Evolutionary conservation across 1,284 basidiomycete genomes (phyloP).

Genomic region (Neonothopanus nambi): DNA sequence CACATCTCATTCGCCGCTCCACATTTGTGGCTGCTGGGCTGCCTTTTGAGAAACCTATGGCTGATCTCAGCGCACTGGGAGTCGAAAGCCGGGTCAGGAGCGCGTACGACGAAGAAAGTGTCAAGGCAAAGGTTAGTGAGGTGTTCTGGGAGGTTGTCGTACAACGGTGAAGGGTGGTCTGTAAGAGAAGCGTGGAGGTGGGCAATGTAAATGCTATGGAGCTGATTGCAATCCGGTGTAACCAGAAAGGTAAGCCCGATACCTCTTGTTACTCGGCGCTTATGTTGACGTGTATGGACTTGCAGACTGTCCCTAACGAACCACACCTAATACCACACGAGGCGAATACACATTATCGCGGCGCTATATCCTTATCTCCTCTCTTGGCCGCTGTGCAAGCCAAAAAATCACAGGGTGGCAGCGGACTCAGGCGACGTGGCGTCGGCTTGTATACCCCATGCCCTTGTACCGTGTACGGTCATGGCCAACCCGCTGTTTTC

Average conservation of each 20-base stretch:
- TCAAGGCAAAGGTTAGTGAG: slow-evolving; percentile 12
- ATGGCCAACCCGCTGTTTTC: too few relatives aligned
- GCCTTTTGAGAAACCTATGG: slow-evolving; percentile 55
- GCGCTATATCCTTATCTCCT: too few relatives aligned
- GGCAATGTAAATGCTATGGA: neutral
- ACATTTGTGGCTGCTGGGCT: slow-evolving; percentile 75
- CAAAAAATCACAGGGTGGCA: too few relatives aligned
- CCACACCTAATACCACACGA: too few relatives aligned
- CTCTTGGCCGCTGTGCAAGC: too few relatives aligned
- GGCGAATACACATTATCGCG: too few relatives aligned
- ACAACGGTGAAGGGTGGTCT: slow-evolving; percentile 7
- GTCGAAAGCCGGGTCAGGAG: slow-evolving; percentile 57
- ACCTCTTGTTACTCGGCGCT: neutral
- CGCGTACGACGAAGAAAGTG: slow-evolving; percentile 9
- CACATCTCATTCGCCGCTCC: slow-evolving; percentile 67
- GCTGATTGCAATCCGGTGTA: too few relatives aligned
- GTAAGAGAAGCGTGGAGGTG: neutral
- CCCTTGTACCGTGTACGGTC: too few relatives aligned
- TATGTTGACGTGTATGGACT: neutral
- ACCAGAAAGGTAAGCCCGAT: neutral
- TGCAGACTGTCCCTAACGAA: too few relatives aligned
- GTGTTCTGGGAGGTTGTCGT: slow-evolving; percentile 19
- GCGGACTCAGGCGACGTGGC: too few relatives aligned
- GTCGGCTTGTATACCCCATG: too few relatives aligned
- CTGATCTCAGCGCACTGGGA: slow-evolving; percentile 65